Evolutionary conservation across 129 eudicot genomes (phyloP).

Genomic region (Lactuca saligna): DNA sequence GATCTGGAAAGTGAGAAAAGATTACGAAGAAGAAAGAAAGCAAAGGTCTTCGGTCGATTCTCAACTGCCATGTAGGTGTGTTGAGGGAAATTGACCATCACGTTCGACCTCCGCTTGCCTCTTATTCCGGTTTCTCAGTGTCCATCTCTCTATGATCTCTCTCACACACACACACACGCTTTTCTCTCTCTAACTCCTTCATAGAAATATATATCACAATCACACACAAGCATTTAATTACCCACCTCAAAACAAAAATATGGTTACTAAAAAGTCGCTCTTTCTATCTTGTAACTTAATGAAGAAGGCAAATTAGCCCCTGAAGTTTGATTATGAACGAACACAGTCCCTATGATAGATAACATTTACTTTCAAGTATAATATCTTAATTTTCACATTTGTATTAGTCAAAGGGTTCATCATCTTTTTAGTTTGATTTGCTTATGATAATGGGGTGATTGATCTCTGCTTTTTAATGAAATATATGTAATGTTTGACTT

Average conservation of each 20-base stretch:
- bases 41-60: conserved; percentile 6
- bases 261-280: conserved; percentile 12
- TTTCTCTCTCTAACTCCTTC: conserved; percentile 14
- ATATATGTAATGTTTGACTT: conserved; percentile 10
- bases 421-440: not conserved
- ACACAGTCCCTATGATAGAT: not conserved
- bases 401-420: not conserved
- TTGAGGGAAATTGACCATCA: conserved; percentile 50
- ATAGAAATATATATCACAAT: not conserved
- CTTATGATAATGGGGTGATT: not conserved
- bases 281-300: not conserved
- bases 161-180: conserved; percentile 8
- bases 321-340: not conserved
- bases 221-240: conserved; percentile 3
- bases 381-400: conserved; percentile 5
- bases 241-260: conserved; percentile 13
- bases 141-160: not conserved
- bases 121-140: conserved; percentile 37
- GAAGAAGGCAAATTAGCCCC: not conserved
- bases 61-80: conserved; percentile 26
- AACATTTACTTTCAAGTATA: not conserved
- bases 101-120: conserved; percentile 39
- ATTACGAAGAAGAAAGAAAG: conserved; percentile 16
- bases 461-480: not conserved
- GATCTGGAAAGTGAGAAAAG: conserved; percentile 18